phyloP scores from a whole-genome alignment of 257 asterid genomes.

The Ballota nigra region DNA sequence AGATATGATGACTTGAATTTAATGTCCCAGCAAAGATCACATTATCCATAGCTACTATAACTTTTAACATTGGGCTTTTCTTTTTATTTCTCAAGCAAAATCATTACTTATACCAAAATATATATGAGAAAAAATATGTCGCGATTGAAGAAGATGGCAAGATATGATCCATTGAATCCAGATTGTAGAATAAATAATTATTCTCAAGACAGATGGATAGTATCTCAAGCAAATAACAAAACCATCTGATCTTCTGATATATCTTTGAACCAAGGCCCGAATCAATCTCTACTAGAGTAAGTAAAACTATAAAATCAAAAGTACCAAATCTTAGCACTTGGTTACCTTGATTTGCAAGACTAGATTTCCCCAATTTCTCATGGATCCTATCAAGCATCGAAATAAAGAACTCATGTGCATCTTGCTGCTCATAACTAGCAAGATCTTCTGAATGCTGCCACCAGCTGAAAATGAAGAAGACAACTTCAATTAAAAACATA shows the following conservation, averaged over 20 bases:
- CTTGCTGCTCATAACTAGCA: conserved; percentile 70
- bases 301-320: neutral
- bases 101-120: neutral
- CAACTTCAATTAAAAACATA: conserved; percentile 5
- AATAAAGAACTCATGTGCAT: conserved; percentile 71
- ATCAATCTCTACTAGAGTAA: neutral
- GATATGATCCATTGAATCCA: neutral
- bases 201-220: neutral
- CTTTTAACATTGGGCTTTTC: neutral
- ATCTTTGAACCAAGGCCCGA: neutral
- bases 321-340: neutral
- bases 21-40: neutral
- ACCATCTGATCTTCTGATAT: neutral
- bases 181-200: neutral
- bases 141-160: too few relatives aligned
- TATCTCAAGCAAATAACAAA: conserved; percentile 14
- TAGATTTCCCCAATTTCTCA: conserved; percentile 54
- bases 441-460: conserved; percentile 73
- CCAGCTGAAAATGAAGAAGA: conserved; percentile 49
- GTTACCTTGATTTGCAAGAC: conserved; percentile 48
- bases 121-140: too few relatives aligned
- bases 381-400: conserved; percentile 67
- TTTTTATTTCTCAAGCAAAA: neutral
- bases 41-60: neutral
- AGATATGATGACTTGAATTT: neutral